Percentiles rank a stretch among this genome's conserved stretches.
Evolutionary conservation across 2,329 filamentous ascomycete genomes (phyloP).

Genomic region (Rutstroemia sp.): DNA sequence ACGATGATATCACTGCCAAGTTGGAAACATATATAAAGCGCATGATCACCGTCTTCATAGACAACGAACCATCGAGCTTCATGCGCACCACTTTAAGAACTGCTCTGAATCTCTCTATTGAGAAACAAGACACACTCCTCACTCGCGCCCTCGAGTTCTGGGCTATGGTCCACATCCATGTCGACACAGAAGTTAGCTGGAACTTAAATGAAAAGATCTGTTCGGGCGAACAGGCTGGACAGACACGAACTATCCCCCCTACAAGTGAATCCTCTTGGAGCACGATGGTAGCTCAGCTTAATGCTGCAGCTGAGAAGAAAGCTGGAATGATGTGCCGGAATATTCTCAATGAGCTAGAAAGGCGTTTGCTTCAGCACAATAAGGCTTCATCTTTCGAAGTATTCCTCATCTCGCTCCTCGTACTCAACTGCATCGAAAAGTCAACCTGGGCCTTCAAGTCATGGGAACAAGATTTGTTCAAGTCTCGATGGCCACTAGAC

Average conservation of each 20-base stretch:
- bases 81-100: conserved; percentile 51
- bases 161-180: conserved; percentile 54
- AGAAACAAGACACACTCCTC: conserved; percentile 46
- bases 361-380: conserved; percentile 53
- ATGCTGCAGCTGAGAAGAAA: conserved; percentile 56
- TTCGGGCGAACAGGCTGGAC: conserved; percentile 16
- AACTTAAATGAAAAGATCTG: conserved; percentile 26
- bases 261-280: conserved; percentile 35
- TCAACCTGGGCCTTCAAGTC: conserved; percentile 62
- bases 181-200: conserved; percentile 58
- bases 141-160: conserved; percentile 54
- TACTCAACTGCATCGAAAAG: conserved; percentile 60
- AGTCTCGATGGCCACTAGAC: conserved; percentile 51
- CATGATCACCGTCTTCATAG: conserved; percentile 49
- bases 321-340: conserved; percentile 51
- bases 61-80: conserved; percentile 52
- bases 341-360: conserved; percentile 53
- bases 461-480: conserved; percentile 53
- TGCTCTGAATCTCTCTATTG: conserved; percentile 37
- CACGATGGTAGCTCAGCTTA: conserved; percentile 56
- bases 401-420: conserved; percentile 54
- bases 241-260: conserved; percentile 15
- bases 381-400: conserved; percentile 52
- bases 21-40: conserved; percentile 54
- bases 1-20: conserved; percentile 51